Evolutionary conservation across 768 basidiomycete species (phyloP).

Genomic region (Amyloporia xantha): DNA sequence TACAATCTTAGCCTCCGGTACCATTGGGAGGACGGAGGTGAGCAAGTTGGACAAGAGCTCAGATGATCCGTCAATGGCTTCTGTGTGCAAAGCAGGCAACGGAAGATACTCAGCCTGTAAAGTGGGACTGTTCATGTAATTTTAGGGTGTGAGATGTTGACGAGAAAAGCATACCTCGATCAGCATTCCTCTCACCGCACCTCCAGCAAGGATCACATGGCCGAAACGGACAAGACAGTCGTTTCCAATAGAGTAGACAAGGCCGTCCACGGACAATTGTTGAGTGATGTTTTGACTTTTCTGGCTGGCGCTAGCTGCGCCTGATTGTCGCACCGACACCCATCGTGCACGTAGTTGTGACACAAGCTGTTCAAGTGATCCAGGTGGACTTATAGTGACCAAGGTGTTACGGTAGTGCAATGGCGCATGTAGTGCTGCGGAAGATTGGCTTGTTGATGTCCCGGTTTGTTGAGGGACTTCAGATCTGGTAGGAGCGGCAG

Average conservation of each 20-base stretch:
- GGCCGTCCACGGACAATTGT: constrained; percentile 68
- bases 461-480: constrained; percentile 8
- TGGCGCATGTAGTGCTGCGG: constrained; percentile 23
- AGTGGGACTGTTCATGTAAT: constrained; percentile 2
- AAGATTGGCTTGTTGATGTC: constrained; percentile 6
- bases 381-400: constrained; percentile 66
- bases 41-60: constrained; percentile 71
- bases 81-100: constrained; percentile 59
- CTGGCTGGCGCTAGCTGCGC: constrained; percentile 21
- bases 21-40: constrained; percentile 66
- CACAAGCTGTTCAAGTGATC: constrained; percentile 69
- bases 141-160: neutral
- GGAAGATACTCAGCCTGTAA: constrained; percentile 77
- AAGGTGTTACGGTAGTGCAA: constrained; percentile 72
- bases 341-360: constrained; percentile 70
- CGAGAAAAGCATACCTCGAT: constrained; percentile 51
- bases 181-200: constrained; percentile 76
- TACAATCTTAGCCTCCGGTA: constrained; percentile 65
- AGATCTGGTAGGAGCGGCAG: constrained; percentile 45
- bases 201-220: constrained; percentile 70
- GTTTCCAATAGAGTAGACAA: constrained; percentile 67
- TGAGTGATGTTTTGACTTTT: constrained; percentile 46
- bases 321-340: constrained; percentile 57
- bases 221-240: constrained; percentile 81
- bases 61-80: constrained; percentile 59